These are phyloP conservation scores for Didymosphaeria variabile DNA, from an alignment of 2,329 filamentous ascomycete species.

Conservation along the genomic window DNA sequence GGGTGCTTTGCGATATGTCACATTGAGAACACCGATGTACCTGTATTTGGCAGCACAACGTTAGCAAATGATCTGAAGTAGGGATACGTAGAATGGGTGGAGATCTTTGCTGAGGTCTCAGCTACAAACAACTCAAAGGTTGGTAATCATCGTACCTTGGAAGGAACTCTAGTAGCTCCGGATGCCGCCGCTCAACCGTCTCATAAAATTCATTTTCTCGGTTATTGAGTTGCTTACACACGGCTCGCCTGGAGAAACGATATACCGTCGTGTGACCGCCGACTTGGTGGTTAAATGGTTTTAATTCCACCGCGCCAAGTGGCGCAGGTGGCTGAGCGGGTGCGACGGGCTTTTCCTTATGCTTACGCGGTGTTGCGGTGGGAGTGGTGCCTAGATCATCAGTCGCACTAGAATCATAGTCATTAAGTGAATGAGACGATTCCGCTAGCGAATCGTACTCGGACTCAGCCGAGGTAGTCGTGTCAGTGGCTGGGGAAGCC, in stretches of 20 bases:
- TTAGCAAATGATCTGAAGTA: constrained; percentile 39
- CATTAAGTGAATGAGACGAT: constrained; percentile 54
- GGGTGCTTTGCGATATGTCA: constrained; percentile 87
- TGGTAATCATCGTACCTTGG: constrained; percentile 66
- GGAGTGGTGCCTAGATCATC: constrained; percentile 60
- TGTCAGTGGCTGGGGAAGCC: constrained; percentile 34
- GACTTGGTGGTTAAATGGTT: constrained; percentile 97
- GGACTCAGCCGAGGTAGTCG: constrained; percentile 49
- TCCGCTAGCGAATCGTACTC: constrained; percentile 53
- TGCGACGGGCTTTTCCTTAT: constrained; percentile 41
- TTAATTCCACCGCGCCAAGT: constrained; percentile 90
- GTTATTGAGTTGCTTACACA: constrained; percentile 98
- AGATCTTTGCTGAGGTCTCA: constrained; percentile 53
- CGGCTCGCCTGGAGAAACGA: constrained; percentile 91
- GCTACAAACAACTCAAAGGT: constrained; percentile 41
- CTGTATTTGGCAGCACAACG: constrained; percentile 58
- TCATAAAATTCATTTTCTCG: constrained; percentile 99
- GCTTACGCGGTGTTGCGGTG: constrained; percentile 42
- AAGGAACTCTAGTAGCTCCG: constrained; percentile 87
- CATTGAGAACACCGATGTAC: constrained; percentile 96
- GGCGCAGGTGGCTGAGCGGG: constrained; percentile 62
- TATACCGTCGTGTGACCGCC: constrained; percentile 96
- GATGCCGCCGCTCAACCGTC: constrained; percentile 89
- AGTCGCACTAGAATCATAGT: constrained; percentile 63
- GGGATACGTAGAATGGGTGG: constrained; percentile 12